Evolutionary conservation across 768 basidiomycete species (phyloP), one percentile per base, ranked within the genome.

Genomic region (Tylopilus felleus): DNA sequence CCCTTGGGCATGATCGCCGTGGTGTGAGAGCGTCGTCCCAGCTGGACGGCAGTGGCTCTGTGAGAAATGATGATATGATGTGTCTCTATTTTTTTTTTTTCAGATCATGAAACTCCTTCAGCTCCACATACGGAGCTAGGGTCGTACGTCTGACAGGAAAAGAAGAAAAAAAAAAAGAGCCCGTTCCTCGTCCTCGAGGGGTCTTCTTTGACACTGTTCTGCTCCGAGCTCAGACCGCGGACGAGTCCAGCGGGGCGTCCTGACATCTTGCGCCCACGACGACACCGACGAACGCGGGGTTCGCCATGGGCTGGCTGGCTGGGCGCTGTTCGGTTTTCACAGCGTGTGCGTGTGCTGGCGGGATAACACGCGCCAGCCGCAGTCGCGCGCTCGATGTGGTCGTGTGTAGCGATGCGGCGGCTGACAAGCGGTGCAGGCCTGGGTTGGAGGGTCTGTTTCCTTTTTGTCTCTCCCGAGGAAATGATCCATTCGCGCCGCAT

Each of bases 21-120:
- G n/a, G 67, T 66, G 65, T 66, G 65, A 66, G 65, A 66, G 55
- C 48, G 53, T 38, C n/a, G 38, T 19, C n/a, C n/a, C n/a, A n/a
- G n/a, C n/a, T n/a, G n/a, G n/a, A 4, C 4, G 6, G 51, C 44
- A 25, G 21, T n/a, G 33, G 19, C 10, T 19, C 52, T 42, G 58
- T 59, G 58, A 56, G 58, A 48, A 55, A 25, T 41, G 40, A 14
- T 5, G 16, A 14, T 5, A 14, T 12, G 33, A 33, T 16, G 29
- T 29, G 10, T 33, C n/a, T n/a, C n/a, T n/a, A n/a, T n/a, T n/a
- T n/a, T 5, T 27, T 35, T 16, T 16, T 36, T 36, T 36, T 17
- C 4, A 22, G 29, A 21, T 55, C 36, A 46, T 61, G 48, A 56
- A 56, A 50, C 59, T 35, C 12, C 42, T n/a, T n/a, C 29, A 9